Evolutionary conservation across 805 yeast species (phyloP).

Genomic region (Saccharomyces jurei): DNA sequence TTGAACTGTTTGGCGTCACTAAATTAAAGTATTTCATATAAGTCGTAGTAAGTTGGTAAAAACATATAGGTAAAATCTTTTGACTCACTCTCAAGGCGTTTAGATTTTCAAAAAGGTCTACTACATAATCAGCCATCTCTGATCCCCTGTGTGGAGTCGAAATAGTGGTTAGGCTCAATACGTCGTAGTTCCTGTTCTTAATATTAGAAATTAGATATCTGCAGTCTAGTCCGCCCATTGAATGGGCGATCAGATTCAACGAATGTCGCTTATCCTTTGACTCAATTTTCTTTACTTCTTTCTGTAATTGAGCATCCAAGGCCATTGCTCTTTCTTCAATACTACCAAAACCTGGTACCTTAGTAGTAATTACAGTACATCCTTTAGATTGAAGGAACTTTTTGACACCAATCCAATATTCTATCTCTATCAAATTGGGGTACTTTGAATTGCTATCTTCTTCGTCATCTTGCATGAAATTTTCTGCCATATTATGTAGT

Average conservation of each 20-base stretch:
- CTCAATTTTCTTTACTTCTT: constrained; percentile 17
- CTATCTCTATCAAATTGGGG: constrained; percentile 34
- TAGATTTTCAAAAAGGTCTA: constrained; percentile 27
- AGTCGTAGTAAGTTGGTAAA: constrained; percentile 59
- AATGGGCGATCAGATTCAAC: constrained; percentile 75
- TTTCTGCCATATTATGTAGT: constrained; percentile 12
- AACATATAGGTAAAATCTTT: constrained; percentile 32
- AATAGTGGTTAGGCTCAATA: constrained; percentile 72
- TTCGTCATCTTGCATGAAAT: constrained; percentile 12
- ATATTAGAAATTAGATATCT: constrained; percentile 62
- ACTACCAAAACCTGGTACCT: constrained; percentile 76
- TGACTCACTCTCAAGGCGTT: constrained; percentile 19
- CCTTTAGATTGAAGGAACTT: constrained; percentile 54
- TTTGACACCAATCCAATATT: constrained; percentile 79
- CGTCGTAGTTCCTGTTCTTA: constrained; percentile 41
- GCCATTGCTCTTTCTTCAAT: constrained; percentile 59
- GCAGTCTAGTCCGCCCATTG: constrained; percentile 91
- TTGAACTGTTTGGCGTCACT: constrained; percentile 44
- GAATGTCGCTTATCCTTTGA: constrained; percentile 34
- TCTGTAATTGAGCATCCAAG: constrained; percentile 44
- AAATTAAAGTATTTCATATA: constrained; percentile 49
- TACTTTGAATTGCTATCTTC: not conserved
- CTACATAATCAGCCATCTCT: constrained; percentile 66
- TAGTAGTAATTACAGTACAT: constrained; percentile 59
- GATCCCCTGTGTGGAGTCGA: constrained; percentile 89